These are phyloP conservation scores for Hortiboletus rubellus DNA, from an alignment of 1,284 basidiomycete species.

Conservation along the genomic window DNA sequence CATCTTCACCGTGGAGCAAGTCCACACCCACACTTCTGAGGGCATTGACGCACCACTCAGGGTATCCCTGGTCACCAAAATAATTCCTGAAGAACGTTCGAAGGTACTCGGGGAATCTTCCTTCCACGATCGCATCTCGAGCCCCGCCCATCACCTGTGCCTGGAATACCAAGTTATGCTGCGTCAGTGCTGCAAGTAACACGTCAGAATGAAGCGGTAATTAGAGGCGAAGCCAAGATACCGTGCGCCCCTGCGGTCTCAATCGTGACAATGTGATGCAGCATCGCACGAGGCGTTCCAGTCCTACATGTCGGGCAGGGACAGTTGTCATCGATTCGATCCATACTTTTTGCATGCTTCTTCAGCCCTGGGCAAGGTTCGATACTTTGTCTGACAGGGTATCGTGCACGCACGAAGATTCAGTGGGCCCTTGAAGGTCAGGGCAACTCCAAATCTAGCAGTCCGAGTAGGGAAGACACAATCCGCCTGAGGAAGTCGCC, in stretches of 20 bases:
- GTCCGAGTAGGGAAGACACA: conserved; percentile 89
- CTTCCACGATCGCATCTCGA: conserved; percentile 73
- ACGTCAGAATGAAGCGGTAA: conserved; percentile 25
- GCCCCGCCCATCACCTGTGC: conserved; percentile 79
- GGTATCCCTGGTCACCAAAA: conserved; percentile 69
- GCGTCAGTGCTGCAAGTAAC: conserved; percentile 58
- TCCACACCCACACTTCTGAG: conserved; percentile 75
- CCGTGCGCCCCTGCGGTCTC: conserved; percentile 83
- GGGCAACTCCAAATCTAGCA: conserved; percentile 82
- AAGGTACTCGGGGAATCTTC: conserved; percentile 74
- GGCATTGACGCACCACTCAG: conserved; percentile 82
- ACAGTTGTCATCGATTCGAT: conserved; percentile 70
- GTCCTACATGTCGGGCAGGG: conserved; percentile 77
- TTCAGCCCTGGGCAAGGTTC: conserved; percentile 49
- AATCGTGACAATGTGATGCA: conserved; percentile 71
- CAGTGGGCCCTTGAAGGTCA: conserved; percentile 75
- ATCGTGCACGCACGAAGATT: conserved; percentile 63
- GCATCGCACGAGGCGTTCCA: conserved; percentile 64
- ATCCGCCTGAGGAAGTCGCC: conserved; percentile 59
- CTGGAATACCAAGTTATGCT: conserved; percentile 81
- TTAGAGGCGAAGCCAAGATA: conserved; percentile 34
- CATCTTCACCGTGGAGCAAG: conserved; percentile 53
- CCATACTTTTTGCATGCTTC: conserved; percentile 67
- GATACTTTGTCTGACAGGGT: not conserved
- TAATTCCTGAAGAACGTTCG: conserved; percentile 70